Evolutionary conservation across 805 yeast genomes (phyloP).

Genomic region (Kazachstania martiniae): DNA sequence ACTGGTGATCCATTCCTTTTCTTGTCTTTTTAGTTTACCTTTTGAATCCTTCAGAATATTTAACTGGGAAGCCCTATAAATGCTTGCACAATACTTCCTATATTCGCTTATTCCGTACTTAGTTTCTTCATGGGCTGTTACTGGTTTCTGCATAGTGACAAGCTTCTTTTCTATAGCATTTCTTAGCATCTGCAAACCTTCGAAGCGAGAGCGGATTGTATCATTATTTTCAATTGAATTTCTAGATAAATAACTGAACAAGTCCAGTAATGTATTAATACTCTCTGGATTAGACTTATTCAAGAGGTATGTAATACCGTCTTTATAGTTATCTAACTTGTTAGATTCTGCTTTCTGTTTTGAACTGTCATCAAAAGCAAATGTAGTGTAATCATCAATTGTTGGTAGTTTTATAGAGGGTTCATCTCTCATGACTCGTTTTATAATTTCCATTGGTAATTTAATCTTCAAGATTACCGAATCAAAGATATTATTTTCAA

Average conservation of each 20-base stretch:
- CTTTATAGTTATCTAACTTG: constrained; percentile 10
- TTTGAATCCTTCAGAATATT: constrained; percentile 35
- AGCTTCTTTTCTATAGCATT: constrained; percentile 44
- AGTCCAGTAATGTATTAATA: constrained; percentile 16
- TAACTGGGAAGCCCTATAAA: constrained; percentile 42
- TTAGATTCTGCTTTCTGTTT: constrained; percentile 1
- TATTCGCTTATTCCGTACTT: constrained; percentile 6
- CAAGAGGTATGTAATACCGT: constrained; percentile 28
- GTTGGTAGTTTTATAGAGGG: constrained; percentile 30
- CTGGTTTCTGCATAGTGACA: neutral
- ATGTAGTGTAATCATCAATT: constrained; percentile 32
- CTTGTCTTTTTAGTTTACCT: constrained; percentile 35
- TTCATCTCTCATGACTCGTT: constrained; percentile 23
- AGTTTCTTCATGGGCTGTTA: constrained; percentile 6
- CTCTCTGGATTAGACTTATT: constrained; percentile 14
- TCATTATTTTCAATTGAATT: constrained; percentile 30
- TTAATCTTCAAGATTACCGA: constrained; percentile 53
- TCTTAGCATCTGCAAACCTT: constrained; percentile 46
- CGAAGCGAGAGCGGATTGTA: constrained; percentile 40
- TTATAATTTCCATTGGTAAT: constrained; percentile 24
- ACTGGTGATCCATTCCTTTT: constrained; percentile 37
- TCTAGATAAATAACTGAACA: constrained; percentile 23
- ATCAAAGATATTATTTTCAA: constrained; percentile 49
- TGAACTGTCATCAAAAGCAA: constrained; percentile 24
- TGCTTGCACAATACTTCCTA: constrained; percentile 25